A percentile compares a stretch with the other conserved stretches of the same genome.
Conservation (phyloP, 176 grass and related monocot species). For the Carex littledalei region DNA sequence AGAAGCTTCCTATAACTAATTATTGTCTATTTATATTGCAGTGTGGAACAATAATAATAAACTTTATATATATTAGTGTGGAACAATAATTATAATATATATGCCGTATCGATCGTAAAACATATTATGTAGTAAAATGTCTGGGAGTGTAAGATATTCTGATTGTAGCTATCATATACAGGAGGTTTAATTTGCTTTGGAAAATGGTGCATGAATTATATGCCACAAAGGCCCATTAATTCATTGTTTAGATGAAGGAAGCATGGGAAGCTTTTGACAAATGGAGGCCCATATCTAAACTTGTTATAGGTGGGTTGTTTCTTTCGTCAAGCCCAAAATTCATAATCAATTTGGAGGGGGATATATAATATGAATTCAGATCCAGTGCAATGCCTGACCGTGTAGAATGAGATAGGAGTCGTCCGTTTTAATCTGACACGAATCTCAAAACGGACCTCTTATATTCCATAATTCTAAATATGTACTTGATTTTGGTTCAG, state of each 20-base stretch:
- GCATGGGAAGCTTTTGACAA: not conserved
- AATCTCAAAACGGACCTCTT: no score
- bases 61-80: not conserved
- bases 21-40: constrained; percentile 10
- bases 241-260: not conserved
- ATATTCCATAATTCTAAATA: no score
- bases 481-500: no score
- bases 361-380: no score
- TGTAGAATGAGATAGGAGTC: no score
- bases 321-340: not conserved
- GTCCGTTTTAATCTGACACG: no score
- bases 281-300: not conserved
- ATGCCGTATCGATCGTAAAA: not conserved
- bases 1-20: not conserved
- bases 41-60: not conserved
- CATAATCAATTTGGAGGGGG: not conserved
- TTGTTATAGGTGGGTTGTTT: not conserved
- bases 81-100: not conserved
- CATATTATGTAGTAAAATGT: not conserved
- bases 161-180: not conserved
- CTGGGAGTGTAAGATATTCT: not conserved
- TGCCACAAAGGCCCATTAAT: not conserved
- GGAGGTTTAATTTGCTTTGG: not conserved
- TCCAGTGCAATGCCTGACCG: no score
- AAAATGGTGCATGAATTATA: not conserved